Conservation (phyloP, 169 alveolate genomes). For the Pseudocohnilembus persalinus region DNA sequence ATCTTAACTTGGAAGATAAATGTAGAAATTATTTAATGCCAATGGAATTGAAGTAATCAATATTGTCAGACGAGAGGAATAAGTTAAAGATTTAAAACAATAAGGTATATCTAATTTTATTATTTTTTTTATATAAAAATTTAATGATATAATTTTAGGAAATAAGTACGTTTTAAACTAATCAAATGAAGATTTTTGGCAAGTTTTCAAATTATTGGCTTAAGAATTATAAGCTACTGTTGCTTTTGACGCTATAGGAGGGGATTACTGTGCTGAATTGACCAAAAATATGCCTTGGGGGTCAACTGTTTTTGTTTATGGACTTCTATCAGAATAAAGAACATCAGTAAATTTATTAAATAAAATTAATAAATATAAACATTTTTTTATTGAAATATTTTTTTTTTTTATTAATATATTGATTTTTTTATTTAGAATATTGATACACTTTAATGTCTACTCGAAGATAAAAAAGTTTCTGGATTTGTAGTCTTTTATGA, state of each 20-base stretch:
- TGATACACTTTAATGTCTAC: no score
- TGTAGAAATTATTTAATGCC: constrained; percentile 49
- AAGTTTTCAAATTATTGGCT: constrained; percentile 45
- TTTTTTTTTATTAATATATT: no score
- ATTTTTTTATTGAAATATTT: no score
- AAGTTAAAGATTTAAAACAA: constrained; percentile 52
- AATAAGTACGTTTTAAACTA: constrained; percentile 58
- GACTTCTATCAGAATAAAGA: constrained; percentile 35
- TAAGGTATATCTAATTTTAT: constrained; percentile 11
- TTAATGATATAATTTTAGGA: constrained; percentile 3
- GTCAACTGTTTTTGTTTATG: constrained; percentile 44
- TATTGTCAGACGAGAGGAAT: constrained; percentile 68
- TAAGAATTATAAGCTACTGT: constrained; percentile 57
- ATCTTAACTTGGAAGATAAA: constrained; percentile 72
- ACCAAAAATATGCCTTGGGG: constrained; percentile 38
- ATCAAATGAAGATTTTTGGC: constrained; percentile 49
- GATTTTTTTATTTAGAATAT: no score
- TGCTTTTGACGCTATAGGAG: constrained; percentile 65
- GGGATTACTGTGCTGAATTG: constrained; percentile 45
- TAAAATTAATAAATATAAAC: no score
- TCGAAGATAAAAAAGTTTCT: no score
- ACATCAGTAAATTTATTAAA: no score
- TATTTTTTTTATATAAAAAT: no score
- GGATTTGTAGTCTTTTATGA: no score
- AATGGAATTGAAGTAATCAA: constrained; percentile 55